These are phyloP conservation scores for Zygosaccharomyces lentus DNA, from an alignment of 805 yeast genomes.

Conservation along the genomic window DNA sequence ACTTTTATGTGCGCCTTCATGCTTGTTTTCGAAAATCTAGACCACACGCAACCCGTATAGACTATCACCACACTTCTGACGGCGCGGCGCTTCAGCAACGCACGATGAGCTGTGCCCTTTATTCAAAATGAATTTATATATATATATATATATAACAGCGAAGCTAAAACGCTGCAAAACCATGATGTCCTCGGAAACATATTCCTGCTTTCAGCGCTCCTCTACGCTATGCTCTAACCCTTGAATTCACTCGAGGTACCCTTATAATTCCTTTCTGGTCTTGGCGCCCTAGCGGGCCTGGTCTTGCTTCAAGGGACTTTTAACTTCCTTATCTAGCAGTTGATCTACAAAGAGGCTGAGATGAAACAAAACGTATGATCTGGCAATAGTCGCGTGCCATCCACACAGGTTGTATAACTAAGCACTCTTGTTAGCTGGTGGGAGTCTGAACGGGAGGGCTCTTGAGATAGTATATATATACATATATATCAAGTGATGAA, in stretches of 20 bases:
- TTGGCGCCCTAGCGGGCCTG: not conserved
- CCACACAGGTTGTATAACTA: not conserved
- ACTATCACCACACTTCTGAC: not conserved
- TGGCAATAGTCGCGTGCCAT: not conserved
- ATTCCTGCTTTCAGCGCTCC: too few relatives aligned
- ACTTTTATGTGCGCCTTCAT: too few relatives aligned
- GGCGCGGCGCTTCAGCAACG: not conserved
- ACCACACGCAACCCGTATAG: not conserved
- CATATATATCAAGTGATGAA: constrained; percentile 10
- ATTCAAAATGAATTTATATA: not conserved
- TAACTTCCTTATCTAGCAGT: not conserved
- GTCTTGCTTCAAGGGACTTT: not conserved
- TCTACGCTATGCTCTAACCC: too few relatives aligned
- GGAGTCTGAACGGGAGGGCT: not conserved
- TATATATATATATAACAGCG: too few relatives aligned
- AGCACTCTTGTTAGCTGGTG: not conserved
- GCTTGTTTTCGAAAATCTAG: too few relatives aligned
- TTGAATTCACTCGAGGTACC: not conserved
- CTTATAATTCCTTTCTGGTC: not conserved
- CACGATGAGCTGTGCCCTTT: not conserved
- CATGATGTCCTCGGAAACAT: too few relatives aligned
- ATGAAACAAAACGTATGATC: not conserved
- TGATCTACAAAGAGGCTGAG: not conserved
- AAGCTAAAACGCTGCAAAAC: too few relatives aligned
- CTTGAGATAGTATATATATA: not conserved